Evolutionary conservation across 2,329 filamentous ascomycete species (phyloP).

Genomic region (Didymellaceae sp.): DNA sequence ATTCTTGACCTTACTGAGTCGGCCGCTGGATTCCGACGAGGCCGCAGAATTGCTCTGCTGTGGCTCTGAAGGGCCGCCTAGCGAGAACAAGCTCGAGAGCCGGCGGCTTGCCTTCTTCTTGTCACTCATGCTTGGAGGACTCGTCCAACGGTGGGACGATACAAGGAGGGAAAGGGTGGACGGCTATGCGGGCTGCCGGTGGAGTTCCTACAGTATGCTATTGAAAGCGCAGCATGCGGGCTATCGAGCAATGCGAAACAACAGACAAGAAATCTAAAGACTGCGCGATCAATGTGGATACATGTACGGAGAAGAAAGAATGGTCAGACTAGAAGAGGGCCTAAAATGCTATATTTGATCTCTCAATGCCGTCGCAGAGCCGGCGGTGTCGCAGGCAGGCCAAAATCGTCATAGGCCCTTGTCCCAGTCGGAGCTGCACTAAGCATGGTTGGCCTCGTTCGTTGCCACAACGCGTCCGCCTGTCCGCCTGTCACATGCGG

Average conservation of each 20-base stretch:
- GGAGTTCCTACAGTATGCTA: slow-evolving; percentile 8
- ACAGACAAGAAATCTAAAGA: slow-evolving; percentile 33
- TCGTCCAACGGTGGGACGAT: neutral
- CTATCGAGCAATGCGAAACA: slow-evolving; percentile 20
- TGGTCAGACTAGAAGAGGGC: slow-evolving; percentile 23
- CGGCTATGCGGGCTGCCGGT: slow-evolving; percentile 4
- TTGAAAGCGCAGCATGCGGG: slow-evolving; percentile 19
- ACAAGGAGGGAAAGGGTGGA: neutral
- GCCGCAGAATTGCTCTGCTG: slow-evolving; percentile 25
- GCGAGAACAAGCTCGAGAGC: slow-evolving; percentile 45
- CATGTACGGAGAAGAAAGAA: slow-evolving; percentile 20
- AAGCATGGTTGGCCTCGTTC: slow-evolving; percentile 10
- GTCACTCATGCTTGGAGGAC: slow-evolving; percentile 30
- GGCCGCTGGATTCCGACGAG: slow-evolving; percentile 38
- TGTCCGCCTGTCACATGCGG: slow-evolving; percentile 6
- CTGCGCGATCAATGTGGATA: slow-evolving; percentile 15
- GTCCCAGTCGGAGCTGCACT: slow-evolving; percentile 12
- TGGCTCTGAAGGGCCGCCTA: slow-evolving; percentile 28
- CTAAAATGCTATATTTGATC: slow-evolving; percentile 35
- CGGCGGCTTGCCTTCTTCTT: slow-evolving; percentile 43
- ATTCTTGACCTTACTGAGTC: slow-evolving; percentile 41
- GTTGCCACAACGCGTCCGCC: slow-evolving; percentile 28
- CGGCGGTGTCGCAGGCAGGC: slow-evolving; percentile 24
- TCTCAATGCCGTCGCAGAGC: slow-evolving; percentile 31
- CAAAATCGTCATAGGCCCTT: slow-evolving; percentile 19